Evolutionary conservation across 805 yeast species (phyloP).

Genomic region (Candida pseudofarinosa): DNA sequence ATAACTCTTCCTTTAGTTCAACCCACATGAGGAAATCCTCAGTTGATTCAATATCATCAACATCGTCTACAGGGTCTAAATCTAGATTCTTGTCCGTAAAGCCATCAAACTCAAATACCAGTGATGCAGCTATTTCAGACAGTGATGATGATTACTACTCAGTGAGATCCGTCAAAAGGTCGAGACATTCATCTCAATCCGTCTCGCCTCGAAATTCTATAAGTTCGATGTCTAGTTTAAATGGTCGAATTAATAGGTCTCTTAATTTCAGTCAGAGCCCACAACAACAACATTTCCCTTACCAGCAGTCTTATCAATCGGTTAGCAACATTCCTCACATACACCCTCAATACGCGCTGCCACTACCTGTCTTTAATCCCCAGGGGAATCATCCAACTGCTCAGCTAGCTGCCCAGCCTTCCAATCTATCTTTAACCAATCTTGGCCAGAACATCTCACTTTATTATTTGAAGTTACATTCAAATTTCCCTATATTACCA

Average conservation of each 20-base stretch:
- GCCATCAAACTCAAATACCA: conserved; percentile 17
- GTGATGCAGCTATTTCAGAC: conserved; percentile 24
- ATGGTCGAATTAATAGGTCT: conserved; percentile 24
- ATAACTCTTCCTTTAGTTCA: conserved; percentile 3
- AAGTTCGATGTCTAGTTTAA: conserved; percentile 26
- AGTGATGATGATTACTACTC: conserved; percentile 35
- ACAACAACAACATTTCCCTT: neutral
- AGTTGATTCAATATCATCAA: conserved; percentile 47
- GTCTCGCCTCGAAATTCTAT: conserved; percentile 33
- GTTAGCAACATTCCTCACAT: neutral
- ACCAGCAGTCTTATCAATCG: neutral
- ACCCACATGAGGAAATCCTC: conserved; percentile 38
- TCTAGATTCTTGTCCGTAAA: conserved; percentile 28
- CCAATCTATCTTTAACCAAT: conserved; percentile 14
- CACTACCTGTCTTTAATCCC: conserved; percentile 3
- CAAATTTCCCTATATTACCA: conserved; percentile 44
- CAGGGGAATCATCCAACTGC: conserved; percentile 1
- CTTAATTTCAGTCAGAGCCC: conserved; percentile 5
- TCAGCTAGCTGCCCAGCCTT: neutral
- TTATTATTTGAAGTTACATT: conserved; percentile 43
- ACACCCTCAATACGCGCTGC: conserved; percentile 4
- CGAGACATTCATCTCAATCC: conserved; percentile 14
- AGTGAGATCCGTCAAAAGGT: conserved; percentile 15
- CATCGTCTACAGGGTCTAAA: conserved; percentile 35
- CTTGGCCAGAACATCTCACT: conserved; percentile 32